Base-by-base conservation (phyloP, 1,139 yeast genomes). In the Yamadazyma atmosphaerica region DNA sequence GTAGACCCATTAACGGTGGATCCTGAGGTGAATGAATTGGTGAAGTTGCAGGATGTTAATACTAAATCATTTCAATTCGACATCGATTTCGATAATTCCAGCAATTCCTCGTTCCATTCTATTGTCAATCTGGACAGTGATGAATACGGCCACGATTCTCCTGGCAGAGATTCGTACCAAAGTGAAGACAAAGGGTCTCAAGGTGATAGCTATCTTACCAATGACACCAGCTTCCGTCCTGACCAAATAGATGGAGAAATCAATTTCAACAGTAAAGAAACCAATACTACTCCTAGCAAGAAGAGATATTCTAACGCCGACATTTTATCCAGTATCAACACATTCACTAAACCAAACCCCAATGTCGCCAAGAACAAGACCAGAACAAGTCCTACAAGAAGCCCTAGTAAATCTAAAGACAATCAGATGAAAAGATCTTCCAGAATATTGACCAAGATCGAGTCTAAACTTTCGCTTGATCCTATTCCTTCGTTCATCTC, bases 1-100 rank as follows among this genome's bases (percentile, higher is more conserved):
- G 30, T 40, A 22, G 46, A 44, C 30, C 43, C 44, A 2, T 30
- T 37, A 10, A 31, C 35, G 10, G 40, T 43, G 15, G 46, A 43
- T 11, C 45, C 48, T 4, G 45, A 38, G 26, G 43, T 49, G 24
- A 43, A 43, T 32, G 42, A 45, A 28, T 39, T 49, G 25, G 43
- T 45, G 10, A 37, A 49, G 18, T 36, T 47, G 10, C 35, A 43
- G 24, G 50, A 49, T 8, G 37, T 47, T 17, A 46, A 49, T 33
- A 42, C 48, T 16, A 40, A 43, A 33, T 44, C 51, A 9, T 46
- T 49, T 31, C 45, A 45, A 31, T 47, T 47, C 29, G 39, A 47
- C 24, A 34, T 49, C 21, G 39, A 41, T 29, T 26, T 47, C 7
- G 44, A 45, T 29, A 25, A 24, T 8, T 37, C 44, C 11, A 35